A percentile compares a stretch with the other conserved stretches of the same genome.
Conservation (phyloP, 1,139 yeast genomes). For the Saccharomyces hybrid region DNA sequence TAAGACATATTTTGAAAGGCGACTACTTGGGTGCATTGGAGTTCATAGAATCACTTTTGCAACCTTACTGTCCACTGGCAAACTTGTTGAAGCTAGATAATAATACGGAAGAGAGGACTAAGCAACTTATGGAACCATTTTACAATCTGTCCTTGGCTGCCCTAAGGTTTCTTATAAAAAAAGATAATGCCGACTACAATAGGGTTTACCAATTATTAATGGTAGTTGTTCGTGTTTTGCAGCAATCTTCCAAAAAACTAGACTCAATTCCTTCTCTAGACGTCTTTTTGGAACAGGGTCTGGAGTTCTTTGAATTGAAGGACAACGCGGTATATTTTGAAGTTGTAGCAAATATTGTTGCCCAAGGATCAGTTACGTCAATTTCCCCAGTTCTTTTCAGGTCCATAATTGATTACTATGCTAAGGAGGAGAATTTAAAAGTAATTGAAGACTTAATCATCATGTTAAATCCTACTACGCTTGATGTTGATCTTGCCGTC, state of each 20-base stretch:
- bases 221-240: not conserved
- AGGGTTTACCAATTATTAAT: constrained; percentile 4
- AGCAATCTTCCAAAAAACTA: constrained; percentile 8
- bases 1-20: constrained; percentile 26
- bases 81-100: constrained; percentile 17
- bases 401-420: constrained; percentile 46
- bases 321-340: constrained; percentile 39
- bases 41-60: constrained; percentile 41
- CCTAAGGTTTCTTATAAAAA: constrained; percentile 17
- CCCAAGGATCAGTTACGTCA: constrained; percentile 37
- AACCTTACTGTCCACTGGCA: constrained; percentile 29
- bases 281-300: constrained; percentile 39
- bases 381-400: constrained; percentile 60
- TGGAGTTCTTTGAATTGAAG: constrained; percentile 36
- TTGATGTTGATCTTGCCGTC: constrained; percentile 69
- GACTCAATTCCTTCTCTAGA: constrained; percentile 28
- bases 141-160: constrained; percentile 39
- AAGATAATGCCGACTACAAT: constrained; percentile 8
- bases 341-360: constrained; percentile 43
- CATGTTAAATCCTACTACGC: constrained; percentile 50
- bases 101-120: constrained; percentile 37
- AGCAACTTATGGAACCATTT: constrained; percentile 47
- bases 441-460: constrained; percentile 59
- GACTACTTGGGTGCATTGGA: constrained; percentile 35
- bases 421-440: constrained; percentile 36